Conservation (phyloP, 2,329 filamentous ascomycete species). For the Fusarium compactum region DNA sequence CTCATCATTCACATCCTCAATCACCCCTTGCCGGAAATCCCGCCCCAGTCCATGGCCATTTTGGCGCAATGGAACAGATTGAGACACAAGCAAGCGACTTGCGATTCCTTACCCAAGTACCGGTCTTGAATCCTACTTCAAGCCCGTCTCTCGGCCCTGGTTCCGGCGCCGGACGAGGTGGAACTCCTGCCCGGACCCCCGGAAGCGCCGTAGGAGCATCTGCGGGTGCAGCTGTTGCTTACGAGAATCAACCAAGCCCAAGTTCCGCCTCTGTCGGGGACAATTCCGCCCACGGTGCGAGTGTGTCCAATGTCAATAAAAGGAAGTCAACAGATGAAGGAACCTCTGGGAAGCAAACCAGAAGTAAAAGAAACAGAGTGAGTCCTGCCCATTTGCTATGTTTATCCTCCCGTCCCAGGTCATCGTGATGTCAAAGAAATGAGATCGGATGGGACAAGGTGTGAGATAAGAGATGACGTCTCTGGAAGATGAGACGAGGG, state of each 20-base stretch:
- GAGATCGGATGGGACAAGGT: slow-evolving; percentile 21
- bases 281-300: slow-evolving; percentile 59
- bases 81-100: slow-evolving; percentile 67
- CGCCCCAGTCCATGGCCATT: slow-evolving; percentile 37
- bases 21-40: slow-evolving; percentile 10
- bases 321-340: slow-evolving; percentile 57
- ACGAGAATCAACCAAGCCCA: slow-evolving; percentile 52
- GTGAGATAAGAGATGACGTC: slow-evolving; percentile 8
- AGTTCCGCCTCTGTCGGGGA: slow-evolving; percentile 60
- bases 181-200: slow-evolving; percentile 36
- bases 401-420: neutral
- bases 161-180: slow-evolving; percentile 35
- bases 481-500: neutral
- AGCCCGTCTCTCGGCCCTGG: slow-evolving; percentile 39
- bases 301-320: slow-evolving; percentile 49
- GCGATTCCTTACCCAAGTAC: slow-evolving; percentile 61
- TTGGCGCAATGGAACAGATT: slow-evolving; percentile 63
- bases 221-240: slow-evolving; percentile 49
- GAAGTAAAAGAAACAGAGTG: slow-evolving; percentile 71
- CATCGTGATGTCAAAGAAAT: slow-evolving; percentile 6
- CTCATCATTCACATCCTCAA: slow-evolving; percentile 19
- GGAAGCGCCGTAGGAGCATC: slow-evolving; percentile 41
- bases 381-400: slow-evolving; percentile 47
- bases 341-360: slow-evolving; percentile 61
- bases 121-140: slow-evolving; percentile 45